Base-by-base conservation (phyloP, 345 rosid genomes). In the Salix viminalis region DNA sequence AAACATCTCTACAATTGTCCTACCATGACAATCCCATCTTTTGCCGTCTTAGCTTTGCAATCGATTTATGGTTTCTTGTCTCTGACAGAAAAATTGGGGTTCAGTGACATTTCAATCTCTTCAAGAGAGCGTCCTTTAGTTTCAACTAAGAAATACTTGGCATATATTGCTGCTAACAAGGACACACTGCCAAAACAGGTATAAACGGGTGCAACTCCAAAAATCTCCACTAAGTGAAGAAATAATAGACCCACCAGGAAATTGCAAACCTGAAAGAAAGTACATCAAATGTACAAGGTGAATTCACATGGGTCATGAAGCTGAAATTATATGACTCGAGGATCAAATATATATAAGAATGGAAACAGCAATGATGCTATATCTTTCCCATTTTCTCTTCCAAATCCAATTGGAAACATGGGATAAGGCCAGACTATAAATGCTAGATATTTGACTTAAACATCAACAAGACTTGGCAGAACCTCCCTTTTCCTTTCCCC, bases 181-280 rank as follows among this genome's bases (percentile, higher is more conserved):
- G 92, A 91, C 52, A 90, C 85, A 5, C 84, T 67, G 42, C 95
- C 94, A 42, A 92, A 91, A 54, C 86, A 84, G 46, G 86, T 75
- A 82, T 91, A 89, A 75, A 91, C 90, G 2, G 90, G 77, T 48
- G 83, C 89, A 46, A 90, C 86, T 75, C 93, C 97, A 48, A 78
- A 83, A 8, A 70, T 88, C 85, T 92, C 86, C 60, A 85, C 82
- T 67, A 88, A 67, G 83, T 92, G 89, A 5, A 91, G 90, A 84
- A 92, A 89, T 82, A 89, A 89, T 6, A 92, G 84, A 39, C 97
- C 97, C 79, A 90, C 91, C 86, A 92, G 75, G 86, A 92, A 90
- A 77, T 89, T 92, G 75, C 93, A 92, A 32, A 88, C 90, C 94
- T 92, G 81, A 44, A 84, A 76, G 75, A 69, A 72, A 36, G 8